phyloP scores from a whole-genome alignment of 192 early-diverging fungal genomes.

The Umbelopsis isabellina region DNA sequence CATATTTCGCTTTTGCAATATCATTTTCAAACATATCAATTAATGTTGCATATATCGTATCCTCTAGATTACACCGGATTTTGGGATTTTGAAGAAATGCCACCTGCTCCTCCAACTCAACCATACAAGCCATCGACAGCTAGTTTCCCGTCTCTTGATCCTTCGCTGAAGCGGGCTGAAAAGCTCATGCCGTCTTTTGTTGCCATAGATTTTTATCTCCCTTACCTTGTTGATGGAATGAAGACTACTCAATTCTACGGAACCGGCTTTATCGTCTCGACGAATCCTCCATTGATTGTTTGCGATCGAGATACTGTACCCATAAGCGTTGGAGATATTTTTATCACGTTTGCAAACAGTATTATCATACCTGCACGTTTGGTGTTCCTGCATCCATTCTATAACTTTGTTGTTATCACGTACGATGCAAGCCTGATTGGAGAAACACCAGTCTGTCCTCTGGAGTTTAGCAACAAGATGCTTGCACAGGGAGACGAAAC shows the following conservation, averaged over 20 bases:
- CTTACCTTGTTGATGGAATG: conserved; percentile 79
- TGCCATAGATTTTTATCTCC: conserved; percentile 79
- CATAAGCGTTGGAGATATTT: conserved; percentile 76
- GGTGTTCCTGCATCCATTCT: conserved; percentile 82
- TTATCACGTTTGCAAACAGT: conserved; percentile 83
- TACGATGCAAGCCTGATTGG: conserved; percentile 81
- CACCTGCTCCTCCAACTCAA: conserved; percentile 57
- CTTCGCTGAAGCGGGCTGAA: conserved; percentile 71
- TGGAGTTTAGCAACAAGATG: conserved; percentile 58
- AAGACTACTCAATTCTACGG: conserved; percentile 70
- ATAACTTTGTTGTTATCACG: conserved; percentile 84
- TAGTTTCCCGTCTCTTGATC: conserved; percentile 69
- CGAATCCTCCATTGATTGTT: conserved; percentile 77
- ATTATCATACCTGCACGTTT: conserved; percentile 87
- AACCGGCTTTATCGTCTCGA: conserved; percentile 80
- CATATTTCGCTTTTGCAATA: background rate
- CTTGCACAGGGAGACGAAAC: conserved; percentile 69
- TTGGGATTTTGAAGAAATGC: conserved; percentile 78
- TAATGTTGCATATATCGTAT: conserved; percentile 2
- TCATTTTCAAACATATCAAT: background rate
- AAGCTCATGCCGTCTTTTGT: conserved; percentile 82
- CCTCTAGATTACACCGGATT: conserved; percentile 66
- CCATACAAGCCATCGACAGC: conserved; percentile 67
- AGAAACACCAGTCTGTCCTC: conserved; percentile 68
- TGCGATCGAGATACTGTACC: conserved; percentile 83